These are phyloP conservation scores for Domatiomyces catenatus DNA, from an alignment of 2,329 filamentous ascomycete genomes.

Conservation along the genomic window DNA sequence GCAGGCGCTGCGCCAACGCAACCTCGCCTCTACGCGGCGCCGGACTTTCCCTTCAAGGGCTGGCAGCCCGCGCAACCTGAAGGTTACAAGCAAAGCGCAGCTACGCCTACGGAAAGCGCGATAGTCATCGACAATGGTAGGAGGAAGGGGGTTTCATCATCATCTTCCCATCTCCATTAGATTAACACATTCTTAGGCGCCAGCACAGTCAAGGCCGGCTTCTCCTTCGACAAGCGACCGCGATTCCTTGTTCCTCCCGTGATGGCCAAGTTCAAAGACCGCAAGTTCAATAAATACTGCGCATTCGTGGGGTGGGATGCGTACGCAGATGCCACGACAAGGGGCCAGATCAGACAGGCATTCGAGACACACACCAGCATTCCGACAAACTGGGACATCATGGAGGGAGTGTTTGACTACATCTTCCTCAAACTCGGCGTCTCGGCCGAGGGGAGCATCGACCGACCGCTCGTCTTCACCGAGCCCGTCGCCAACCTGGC, in stretches of 20 bases:
- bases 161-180: background rate
- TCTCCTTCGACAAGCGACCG: conserved; percentile 81
- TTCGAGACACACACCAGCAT: conserved; percentile 86
- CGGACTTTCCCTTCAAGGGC: conserved; percentile 47
- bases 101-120: conserved; percentile 46
- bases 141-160: conserved; percentile 3
- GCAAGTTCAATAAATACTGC: conserved; percentile 81
- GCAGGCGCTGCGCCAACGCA: conserved; percentile 35
- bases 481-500: conserved; percentile 82
- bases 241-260: conserved; percentile 70
- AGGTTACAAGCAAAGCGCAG: conserved; percentile 54
- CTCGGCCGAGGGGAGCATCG: conserved; percentile 57
- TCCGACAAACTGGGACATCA: conserved; percentile 93
- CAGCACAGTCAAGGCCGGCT: conserved; percentile 76
- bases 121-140: conserved; percentile 97
- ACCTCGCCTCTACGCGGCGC: conserved; percentile 38
- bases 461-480: conserved; percentile 84
- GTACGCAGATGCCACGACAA: conserved; percentile 83
- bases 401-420: conserved; percentile 90
- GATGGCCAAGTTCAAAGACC: conserved; percentile 88
- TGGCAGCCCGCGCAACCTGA: conserved; percentile 45
- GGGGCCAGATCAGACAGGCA: conserved; percentile 75
- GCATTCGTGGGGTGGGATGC: conserved; percentile 86
- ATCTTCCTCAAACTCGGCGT: conserved; percentile 87
- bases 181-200: conserved; percentile 45